Evolutionary conservation across 192 early-diverging fungal genomes (phyloP), one percentile per base, ranked within the genome.

Genomic region (Haplosporangium gracile): DNA sequence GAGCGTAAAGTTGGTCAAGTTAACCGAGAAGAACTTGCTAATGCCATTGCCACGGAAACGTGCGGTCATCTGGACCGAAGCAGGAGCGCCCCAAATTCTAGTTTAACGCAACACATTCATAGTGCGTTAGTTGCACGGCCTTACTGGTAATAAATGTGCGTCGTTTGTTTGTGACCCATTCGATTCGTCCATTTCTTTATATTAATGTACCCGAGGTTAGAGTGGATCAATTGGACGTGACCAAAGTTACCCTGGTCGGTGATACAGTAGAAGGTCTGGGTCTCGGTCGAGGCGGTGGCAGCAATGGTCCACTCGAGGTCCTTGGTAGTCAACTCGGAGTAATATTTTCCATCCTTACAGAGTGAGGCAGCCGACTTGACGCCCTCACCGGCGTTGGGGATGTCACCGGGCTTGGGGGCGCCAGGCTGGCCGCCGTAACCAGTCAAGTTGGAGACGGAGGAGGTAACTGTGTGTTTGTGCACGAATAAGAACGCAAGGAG

Each of bases 211-310:
- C 94, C 93, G 73, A 98, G 90, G 65, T 96, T 96, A 16, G 95
- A 97, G 91, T 97, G 97, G 76, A 96, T 96, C 87, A 98, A 89
- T 88, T 99, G 97, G 22, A 97, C 92, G 89, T 97, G 94, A n/a
- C 93, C 93, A 85, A 95, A 93, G 74, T 90, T 90, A 8, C 97
- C 97, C 29, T 91, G 83, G 70, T 95, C 88, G 15, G 93, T 92
- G 63, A 94, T 92, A 45, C 97, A 81, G 87, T 99, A 98, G 82
- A 97, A 94, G 20, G 96, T 96, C 83, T 97, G 96, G 39, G 93
- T 96, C 89, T 99, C 97, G 8, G 97, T 97, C 9, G 96, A 94
- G 15, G 93, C 93, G 45, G 93, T 93, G 77, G 93, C 88, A 73
- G 94, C 91, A 42, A 91, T 85, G 2, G 91, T 90, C 95, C 95